Conservation (phyloP, 2,329 filamentous ascomycete species). For the Aspergillus phoenicis region DNA sequence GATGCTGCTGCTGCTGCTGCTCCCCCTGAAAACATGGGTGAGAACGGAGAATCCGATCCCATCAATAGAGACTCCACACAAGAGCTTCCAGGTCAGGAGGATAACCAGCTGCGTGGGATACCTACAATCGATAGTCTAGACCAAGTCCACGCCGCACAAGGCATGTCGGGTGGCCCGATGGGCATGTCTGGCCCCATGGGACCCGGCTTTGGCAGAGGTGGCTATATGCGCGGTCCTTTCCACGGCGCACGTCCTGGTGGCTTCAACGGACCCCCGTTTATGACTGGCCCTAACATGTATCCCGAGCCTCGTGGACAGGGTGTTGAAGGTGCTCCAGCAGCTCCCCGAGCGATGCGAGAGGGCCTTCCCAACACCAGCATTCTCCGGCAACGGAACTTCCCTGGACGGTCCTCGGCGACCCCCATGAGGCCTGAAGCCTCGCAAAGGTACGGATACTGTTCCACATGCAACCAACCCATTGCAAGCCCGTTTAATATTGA, state of each 20-base stretch:
- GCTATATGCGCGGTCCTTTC: constrained; percentile 52
- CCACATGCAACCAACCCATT: background rate
- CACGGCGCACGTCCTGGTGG: constrained; percentile 42
- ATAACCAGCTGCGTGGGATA: constrained; percentile 31
- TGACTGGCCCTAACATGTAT: constrained; percentile 35
- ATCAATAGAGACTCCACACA: constrained; percentile 16
- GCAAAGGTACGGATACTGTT: constrained; percentile 32
- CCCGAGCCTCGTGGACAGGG: constrained; percentile 56
- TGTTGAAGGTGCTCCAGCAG: constrained; percentile 75
- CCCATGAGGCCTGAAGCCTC: constrained; percentile 26
- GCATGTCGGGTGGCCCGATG: constrained; percentile 36
- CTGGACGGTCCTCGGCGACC: constrained; percentile 32
- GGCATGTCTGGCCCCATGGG: constrained; percentile 28
- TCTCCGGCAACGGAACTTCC: constrained; percentile 61
- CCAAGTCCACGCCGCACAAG: constrained; percentile 26
- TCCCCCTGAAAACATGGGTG: constrained; percentile 6
- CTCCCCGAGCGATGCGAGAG: constrained; percentile 91
- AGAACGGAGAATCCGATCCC: constrained; percentile 18
- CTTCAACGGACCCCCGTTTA: constrained; percentile 32
- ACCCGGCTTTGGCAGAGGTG: constrained; percentile 43
- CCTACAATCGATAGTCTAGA: constrained; percentile 37
- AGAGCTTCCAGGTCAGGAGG: constrained; percentile 20
- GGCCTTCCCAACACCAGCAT: constrained; percentile 81
- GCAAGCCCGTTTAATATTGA: constrained; percentile 18
- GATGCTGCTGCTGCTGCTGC: constrained; percentile 16